phyloP scores from a whole-genome alignment of 2,329 filamentous ascomycete species.

The Blumeria hordei region DNA sequence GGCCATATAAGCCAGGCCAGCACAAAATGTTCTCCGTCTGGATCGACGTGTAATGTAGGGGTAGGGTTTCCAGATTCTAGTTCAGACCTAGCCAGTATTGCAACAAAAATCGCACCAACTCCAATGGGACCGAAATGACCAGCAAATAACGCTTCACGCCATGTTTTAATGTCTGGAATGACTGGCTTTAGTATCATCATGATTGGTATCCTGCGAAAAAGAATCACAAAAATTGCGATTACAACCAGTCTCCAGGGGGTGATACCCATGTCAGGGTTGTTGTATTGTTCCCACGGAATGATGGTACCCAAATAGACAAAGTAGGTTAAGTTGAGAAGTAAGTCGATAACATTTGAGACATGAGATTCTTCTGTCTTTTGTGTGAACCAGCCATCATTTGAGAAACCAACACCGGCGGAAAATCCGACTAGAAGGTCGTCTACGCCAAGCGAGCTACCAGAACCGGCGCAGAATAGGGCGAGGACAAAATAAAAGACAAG shows the following conservation, averaged over 20 bases:
- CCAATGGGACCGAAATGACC: slow-evolving; percentile 96
- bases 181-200: slow-evolving; percentile 80
- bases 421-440: slow-evolving; percentile 92
- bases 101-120: slow-evolving; percentile 87
- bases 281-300: slow-evolving; percentile 86
- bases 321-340: slow-evolving; percentile 89
- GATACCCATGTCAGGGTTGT: slow-evolving; percentile 47
- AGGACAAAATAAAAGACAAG: slow-evolving; percentile 97
- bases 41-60: slow-evolving; percentile 36
- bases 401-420: slow-evolving; percentile 90
- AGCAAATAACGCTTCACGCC: slow-evolving; percentile 89
- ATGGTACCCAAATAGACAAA: slow-evolving; percentile 97
- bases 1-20: slow-evolving; percentile 84
- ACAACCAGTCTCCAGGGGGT: slow-evolving; percentile 80
- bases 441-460: slow-evolving; percentile 70
- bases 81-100: slow-evolving; percentile 81
- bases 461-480: slow-evolving; percentile 78
- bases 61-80: slow-evolving; percentile 51
- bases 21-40: slow-evolving; percentile 29
- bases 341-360: slow-evolving; percentile 96
- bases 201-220: slow-evolving; percentile 87
- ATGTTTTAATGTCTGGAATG: slow-evolving; percentile 93
- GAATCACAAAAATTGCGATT: slow-evolving; percentile 74
- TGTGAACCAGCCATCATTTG: slow-evolving; percentile 96
- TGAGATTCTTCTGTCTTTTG: slow-evolving; percentile 97